Evolutionary conservation across 2,329 filamentous ascomycete genomes (phyloP).

Genomic region (Sodiomyces alkalinus): DNA sequence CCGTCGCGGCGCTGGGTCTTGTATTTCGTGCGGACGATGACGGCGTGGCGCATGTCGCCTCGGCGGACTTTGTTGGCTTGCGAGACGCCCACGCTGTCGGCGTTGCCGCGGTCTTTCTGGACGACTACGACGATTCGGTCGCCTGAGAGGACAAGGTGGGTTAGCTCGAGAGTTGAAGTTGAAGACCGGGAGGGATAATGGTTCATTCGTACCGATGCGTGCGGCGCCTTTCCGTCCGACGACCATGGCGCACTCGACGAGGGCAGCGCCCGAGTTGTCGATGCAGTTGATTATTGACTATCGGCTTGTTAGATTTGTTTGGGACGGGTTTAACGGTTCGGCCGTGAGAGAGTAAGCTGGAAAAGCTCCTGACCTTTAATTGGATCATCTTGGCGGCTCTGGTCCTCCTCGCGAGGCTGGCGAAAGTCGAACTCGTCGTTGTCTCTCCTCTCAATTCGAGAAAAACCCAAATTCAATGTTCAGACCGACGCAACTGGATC

Average conservation of each 20-base stretch:
- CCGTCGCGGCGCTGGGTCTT: slow-evolving; percentile 78
- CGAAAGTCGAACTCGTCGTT: slow-evolving; percentile 1
- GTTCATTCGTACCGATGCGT: slow-evolving; percentile 77
- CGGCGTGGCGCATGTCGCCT: slow-evolving; percentile 90
- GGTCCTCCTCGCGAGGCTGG: slow-evolving; percentile 6
- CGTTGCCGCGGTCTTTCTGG: slow-evolving; percentile 80
- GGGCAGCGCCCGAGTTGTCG: slow-evolving; percentile 95
- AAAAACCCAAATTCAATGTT: no score
- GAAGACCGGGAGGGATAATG: slow-evolving; percentile 14
- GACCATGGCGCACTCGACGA: slow-evolving; percentile 92
- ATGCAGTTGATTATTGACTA: slow-evolving; percentile 98
- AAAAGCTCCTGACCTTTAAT: slow-evolving; percentile 49
- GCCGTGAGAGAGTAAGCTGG: fast-evolving
- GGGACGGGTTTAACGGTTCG: no score
- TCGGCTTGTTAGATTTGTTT: background rate
- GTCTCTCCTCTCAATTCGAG: slow-evolving; percentile 3
- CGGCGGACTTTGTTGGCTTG: slow-evolving; percentile 87
- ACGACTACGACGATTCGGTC: slow-evolving; percentile 96
- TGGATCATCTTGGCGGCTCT: slow-evolving; percentile 62
- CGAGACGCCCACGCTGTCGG: slow-evolving; percentile 54
- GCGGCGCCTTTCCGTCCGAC: slow-evolving; percentile 81
- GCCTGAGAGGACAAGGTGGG: slow-evolving; percentile 38
- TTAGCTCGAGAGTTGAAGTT: background rate
- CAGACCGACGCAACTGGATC: no score
- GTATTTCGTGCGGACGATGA: slow-evolving; percentile 84